A percentile compares a stretch with the other conserved stretches of the same genome.
These are phyloP conservation scores for Dryadomyces quercivorus DNA, from an alignment of 2,329 filamentous ascomycete species.

Conservation along the genomic window DNA sequence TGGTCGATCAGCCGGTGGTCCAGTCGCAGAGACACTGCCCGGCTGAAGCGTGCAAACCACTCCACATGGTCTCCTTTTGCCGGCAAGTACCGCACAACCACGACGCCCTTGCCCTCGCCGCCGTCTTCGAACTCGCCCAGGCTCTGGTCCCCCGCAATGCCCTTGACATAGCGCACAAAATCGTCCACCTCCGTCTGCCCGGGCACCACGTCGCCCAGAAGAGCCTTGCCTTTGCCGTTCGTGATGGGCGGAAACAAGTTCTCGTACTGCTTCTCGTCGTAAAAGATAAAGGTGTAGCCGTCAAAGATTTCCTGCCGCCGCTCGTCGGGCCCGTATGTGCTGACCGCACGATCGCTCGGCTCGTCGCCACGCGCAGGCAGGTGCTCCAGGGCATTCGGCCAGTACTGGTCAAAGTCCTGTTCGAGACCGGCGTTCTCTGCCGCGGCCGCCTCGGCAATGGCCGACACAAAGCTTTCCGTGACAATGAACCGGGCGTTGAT, in stretches of 20 bases:
- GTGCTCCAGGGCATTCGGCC: constrained; percentile 63
- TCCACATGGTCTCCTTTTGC: constrained; percentile 39
- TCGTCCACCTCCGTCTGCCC: constrained; percentile 59
- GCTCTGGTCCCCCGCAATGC: constrained; percentile 62
- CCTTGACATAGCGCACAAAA: constrained; percentile 65
- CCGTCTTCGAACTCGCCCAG: constrained; percentile 51
- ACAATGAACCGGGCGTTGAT: constrained; percentile 74
- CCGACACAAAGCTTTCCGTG: constrained; percentile 58
- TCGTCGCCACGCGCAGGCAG: constrained; percentile 68
- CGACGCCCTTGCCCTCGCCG: constrained; percentile 56
- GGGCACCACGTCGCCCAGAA: constrained; percentile 50
- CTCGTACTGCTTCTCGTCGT: constrained; percentile 62
- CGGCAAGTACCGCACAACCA: constrained; percentile 62
- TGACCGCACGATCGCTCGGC: constrained; percentile 52
- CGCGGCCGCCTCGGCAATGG: constrained; percentile 49
- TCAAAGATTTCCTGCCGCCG: constrained; percentile 62
- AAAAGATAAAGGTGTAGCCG: constrained; percentile 82
- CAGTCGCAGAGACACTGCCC: constrained; percentile 55
- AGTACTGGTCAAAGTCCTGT: constrained; percentile 63
- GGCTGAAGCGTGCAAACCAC: constrained; percentile 62
- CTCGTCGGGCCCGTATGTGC: constrained; percentile 60
- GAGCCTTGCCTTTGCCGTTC: constrained; percentile 70
- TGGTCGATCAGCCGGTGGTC: constrained; percentile 79
- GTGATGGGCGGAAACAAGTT: constrained; percentile 64
- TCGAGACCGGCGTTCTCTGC: constrained; percentile 51